These are phyloP conservation scores for Musa troglodytarum DNA, from an alignment of 176 grass and related monocot species.

Conservation along the genomic window DNA sequence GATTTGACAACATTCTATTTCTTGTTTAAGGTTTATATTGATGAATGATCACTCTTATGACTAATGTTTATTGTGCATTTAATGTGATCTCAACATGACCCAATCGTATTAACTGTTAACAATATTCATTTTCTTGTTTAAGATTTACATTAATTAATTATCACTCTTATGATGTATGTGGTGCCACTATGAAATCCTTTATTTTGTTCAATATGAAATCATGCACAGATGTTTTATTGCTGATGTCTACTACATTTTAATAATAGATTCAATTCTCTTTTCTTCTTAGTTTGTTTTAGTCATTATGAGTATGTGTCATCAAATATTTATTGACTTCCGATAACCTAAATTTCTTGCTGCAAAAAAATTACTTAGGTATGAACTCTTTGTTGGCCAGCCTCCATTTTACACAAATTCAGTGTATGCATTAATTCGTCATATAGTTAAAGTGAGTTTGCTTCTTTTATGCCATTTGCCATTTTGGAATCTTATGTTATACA, in stretches of 20 bases:
- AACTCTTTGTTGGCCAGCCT: slow-evolving; percentile 92
- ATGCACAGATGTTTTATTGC: background rate
- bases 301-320: background rate
- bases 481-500: background rate
- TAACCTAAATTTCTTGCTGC: slow-evolving; percentile 19
- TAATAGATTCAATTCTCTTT: background rate
- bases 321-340: background rate
- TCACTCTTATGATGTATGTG: background rate
- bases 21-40: too few species aligned
- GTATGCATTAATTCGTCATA: slow-evolving; percentile 86
- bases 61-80: too few species aligned
- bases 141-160: too few species aligned
- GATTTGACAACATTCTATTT: background rate
- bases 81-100: too few species aligned
- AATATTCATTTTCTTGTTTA: too few species aligned
- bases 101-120: too few species aligned
- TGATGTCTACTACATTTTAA: background rate
- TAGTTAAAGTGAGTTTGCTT: slow-evolving; percentile 65
- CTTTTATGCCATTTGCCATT: slow-evolving; percentile 17
- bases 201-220: background rate
- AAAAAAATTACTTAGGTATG: slow-evolving; percentile 46
- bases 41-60: too few species aligned
- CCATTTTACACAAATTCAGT: slow-evolving; percentile 99
- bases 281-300: background rate
- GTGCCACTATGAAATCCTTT: background rate